These are phyloP conservation scores for Amphirosellinia nigrospora DNA, from an alignment of 495 filamentous ascomycete species.

Conservation along the genomic window DNA sequence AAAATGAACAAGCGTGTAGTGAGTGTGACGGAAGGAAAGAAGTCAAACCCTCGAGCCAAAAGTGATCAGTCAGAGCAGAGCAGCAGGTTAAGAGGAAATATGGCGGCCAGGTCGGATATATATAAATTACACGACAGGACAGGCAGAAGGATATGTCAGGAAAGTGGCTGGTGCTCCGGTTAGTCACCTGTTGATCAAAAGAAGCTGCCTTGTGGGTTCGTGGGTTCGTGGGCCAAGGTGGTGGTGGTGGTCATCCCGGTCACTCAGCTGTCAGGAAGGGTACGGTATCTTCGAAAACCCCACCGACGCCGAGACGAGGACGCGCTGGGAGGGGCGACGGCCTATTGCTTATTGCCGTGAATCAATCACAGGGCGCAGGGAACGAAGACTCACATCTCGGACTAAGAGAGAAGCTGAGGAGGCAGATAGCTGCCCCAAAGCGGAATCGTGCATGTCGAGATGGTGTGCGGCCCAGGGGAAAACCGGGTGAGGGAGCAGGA, in stretches of 20 bases:
- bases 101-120: conserved; percentile 28
- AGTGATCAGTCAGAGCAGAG: conserved; percentile 19
- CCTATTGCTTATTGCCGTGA: conserved; percentile 26
- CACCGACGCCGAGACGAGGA: conserved; percentile 27
- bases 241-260: conserved; percentile 41
- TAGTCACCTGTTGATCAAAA: conserved; percentile 38
- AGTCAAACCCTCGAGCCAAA: conserved; percentile 32
- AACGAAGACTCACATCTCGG: conserved; percentile 30
- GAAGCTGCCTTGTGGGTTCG: conserved; percentile 41
- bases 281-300: conserved; percentile 15
- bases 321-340: conserved; percentile 25
- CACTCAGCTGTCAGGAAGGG: conserved; percentile 26
- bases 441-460: conserved; percentile 35
- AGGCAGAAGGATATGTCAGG: conserved; percentile 27
- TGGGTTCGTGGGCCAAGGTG: conserved; percentile 29
- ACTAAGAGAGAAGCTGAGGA: neutral
- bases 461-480: conserved; percentile 36
- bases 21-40: conserved; percentile 22
- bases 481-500: conserved; percentile 30
- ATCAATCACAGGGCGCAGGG: conserved; percentile 36
- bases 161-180: conserved; percentile 30
- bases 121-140: conserved; percentile 28
- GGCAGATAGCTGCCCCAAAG: conserved; percentile 31
- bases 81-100: neutral
- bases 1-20: conserved; percentile 28